A percentile compares a stretch with the other conserved stretches of the same genome.
Evolutionary conservation across 1,284 basidiomycete species (phyloP).

Genomic region (Cryptococcus floricola): DNA sequence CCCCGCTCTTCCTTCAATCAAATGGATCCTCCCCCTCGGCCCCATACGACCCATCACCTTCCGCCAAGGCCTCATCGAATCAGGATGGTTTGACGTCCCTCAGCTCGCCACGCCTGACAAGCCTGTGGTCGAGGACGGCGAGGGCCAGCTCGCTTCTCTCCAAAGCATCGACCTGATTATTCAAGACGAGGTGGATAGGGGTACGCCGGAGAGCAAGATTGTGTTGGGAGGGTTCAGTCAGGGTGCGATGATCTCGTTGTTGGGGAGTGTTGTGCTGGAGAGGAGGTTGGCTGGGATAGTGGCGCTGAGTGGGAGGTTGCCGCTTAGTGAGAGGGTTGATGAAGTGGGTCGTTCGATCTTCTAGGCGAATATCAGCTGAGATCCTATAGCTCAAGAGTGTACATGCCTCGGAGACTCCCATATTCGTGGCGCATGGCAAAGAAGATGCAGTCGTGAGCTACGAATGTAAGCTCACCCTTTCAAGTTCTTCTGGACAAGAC

Average conservation of each 20-base stretch:
- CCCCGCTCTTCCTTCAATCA: conserved; percentile 63
- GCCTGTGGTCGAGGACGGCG: conserved; percentile 62
- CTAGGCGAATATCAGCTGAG: too few relatives aligned
- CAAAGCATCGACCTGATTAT: conserved; percentile 65
- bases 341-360: conserved; percentile 52
- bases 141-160: conserved; percentile 64
- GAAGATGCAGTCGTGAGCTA: conserved; percentile 67
- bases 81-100: conserved; percentile 68
- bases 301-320: conserved; percentile 72
- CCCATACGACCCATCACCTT: conserved; percentile 53
- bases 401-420: conserved; percentile 56
- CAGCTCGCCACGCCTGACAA: conserved; percentile 60
- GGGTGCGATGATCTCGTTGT: conserved; percentile 70
- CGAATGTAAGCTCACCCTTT: conserved; percentile 28
- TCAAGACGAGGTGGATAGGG: conserved; percentile 66
- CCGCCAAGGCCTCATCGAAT: conserved; percentile 40
- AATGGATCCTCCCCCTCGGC: conserved; percentile 78
- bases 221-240: conserved; percentile 85
- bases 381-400: conserved; percentile 19
- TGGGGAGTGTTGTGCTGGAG: conserved; percentile 66
- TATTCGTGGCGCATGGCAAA: conserved; percentile 84
- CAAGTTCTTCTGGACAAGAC: background rate
- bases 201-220: conserved; percentile 53
- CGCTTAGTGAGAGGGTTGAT: conserved; percentile 62
- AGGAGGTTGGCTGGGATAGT: conserved; percentile 68